Percentiles rank a stretch among this genome's conserved stretches.
phyloP scores from a whole-genome alignment of 1,284 basidiomycete genomes.

The Anthracocystis walkeri region DNA sequence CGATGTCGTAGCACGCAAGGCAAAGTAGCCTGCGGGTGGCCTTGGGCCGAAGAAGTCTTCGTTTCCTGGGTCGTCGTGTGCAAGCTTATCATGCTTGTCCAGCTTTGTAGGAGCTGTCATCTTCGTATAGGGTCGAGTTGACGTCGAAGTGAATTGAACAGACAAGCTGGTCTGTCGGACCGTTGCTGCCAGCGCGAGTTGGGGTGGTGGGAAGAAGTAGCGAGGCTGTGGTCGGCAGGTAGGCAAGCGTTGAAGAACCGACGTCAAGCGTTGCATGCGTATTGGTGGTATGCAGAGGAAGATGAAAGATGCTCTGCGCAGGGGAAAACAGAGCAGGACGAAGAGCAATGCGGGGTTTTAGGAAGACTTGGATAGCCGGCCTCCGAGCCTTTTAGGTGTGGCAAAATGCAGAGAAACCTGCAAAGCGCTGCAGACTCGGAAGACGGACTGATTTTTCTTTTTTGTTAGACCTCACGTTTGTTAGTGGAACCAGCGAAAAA shows the following conservation, averaged over 20 bases:
- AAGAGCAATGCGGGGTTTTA: slow-evolving; percentile 1
- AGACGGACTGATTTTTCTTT: neutral
- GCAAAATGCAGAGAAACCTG: slow-evolving; percentile 2
- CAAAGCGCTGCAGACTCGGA: neutral
- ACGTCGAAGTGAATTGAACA: neutral
- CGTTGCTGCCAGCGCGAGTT: neutral
- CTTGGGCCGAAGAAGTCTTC: slow-evolving; percentile 42
- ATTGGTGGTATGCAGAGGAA: neutral
- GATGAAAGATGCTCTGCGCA: neutral
- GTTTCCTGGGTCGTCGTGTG: slow-evolving; percentile 16
- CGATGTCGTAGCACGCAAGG: slow-evolving; percentile 34
- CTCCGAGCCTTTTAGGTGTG: slow-evolving; percentile 9
- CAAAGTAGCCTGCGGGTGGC: slow-evolving; percentile 48
- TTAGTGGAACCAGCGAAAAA: too few species aligned
- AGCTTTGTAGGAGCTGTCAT: slow-evolving; percentile 11
- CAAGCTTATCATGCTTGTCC: slow-evolving; percentile 9
- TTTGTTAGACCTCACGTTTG: neutral
- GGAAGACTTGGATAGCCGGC: slow-evolving; percentile 12
- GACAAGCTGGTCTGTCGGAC: neutral
- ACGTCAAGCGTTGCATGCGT: slow-evolving; percentile 17
- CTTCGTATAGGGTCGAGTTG: neutral
- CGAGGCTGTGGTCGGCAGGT: neutral
- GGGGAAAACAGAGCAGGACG: neutral
- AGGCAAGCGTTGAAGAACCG: neutral
- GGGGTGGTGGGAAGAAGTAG: too few species aligned